These are phyloP conservation scores for Backusella westeae DNA, from an alignment of 192 early-diverging fungal species.

Conservation along the genomic window DNA sequence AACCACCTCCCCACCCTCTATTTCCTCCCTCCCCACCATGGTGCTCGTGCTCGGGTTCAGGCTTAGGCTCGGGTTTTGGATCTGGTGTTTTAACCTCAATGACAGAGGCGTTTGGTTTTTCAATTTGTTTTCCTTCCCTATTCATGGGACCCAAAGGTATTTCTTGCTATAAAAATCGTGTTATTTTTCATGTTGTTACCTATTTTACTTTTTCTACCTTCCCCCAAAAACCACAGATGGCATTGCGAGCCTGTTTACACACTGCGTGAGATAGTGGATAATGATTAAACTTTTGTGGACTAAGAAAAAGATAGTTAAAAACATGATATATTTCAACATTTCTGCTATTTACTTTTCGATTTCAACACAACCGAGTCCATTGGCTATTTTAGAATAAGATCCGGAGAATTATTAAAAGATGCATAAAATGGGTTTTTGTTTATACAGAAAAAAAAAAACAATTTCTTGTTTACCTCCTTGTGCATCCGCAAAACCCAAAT, in stretches of 20 bases:
- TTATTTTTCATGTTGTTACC: background rate
- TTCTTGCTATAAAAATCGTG: background rate
- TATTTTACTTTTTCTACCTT: background rate
- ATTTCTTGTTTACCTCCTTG: conserved; percentile 12
- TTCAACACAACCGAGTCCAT: conserved; percentile 20
- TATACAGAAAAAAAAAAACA: background rate
- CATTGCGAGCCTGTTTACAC: conserved; percentile 12
- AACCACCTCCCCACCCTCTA: background rate
- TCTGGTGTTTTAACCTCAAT: background rate
- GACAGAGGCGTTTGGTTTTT: background rate
- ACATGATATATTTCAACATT: background rate
- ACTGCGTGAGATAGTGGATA: background rate
- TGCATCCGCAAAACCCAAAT: conserved; percentile 9
- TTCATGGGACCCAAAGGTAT: background rate
- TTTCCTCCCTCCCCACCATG: background rate
- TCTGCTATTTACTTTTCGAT: conserved; percentile 1
- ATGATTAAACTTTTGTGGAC: background rate
- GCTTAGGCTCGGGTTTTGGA: background rate
- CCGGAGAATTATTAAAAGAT: background rate
- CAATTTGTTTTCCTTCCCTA: background rate
- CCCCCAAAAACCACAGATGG: conserved; percentile 17
- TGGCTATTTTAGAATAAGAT: background rate
- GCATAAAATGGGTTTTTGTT: background rate
- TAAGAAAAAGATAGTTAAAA: background rate
- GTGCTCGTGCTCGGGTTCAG: background rate